Conservation (phyloP, 2,329 filamentous ascomycete genomes). For the Annulohypoxylon truncatum region DNA sequence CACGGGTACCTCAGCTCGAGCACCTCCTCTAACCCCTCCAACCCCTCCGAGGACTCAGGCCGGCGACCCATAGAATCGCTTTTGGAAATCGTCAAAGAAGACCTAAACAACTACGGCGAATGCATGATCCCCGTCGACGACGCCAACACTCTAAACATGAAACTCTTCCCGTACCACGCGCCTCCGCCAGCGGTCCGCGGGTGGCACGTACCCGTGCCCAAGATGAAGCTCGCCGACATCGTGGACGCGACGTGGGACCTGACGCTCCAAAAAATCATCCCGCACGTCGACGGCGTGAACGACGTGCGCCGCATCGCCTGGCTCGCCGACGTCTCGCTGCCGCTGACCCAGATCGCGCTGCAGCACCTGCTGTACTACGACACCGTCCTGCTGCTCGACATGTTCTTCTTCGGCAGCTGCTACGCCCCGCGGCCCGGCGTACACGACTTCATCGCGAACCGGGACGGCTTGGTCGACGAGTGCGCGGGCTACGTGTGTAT, state of each 20-base stretch:
- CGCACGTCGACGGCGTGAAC: constrained; percentile 89
- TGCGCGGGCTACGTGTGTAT: constrained; percentile 85
- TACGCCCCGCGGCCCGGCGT: constrained; percentile 87
- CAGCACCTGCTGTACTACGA: constrained; percentile 94
- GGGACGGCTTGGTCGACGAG: constrained; percentile 81
- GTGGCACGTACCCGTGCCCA: constrained; percentile 89
- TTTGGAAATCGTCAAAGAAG: constrained; percentile 83
- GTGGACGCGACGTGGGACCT: constrained; percentile 79
- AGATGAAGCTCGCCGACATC: constrained; percentile 72
- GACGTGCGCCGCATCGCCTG: constrained; percentile 89
- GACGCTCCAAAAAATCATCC: constrained; percentile 81
- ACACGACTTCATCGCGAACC: constrained; percentile 80
- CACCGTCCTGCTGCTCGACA: constrained; percentile 88
- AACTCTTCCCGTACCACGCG: constrained; percentile 86
- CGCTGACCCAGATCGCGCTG: constrained; percentile 85
- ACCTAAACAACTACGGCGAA: constrained; percentile 96
- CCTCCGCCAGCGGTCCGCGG: constrained; percentile 81
- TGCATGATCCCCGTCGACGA: constrained; percentile 98
- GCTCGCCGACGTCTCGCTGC: constrained; percentile 85
- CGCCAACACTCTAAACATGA: constrained; percentile 94
- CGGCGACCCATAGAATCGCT: constrained; percentile 83
- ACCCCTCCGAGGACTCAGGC: constrained; percentile 57
- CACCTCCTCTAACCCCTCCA: not conserved
- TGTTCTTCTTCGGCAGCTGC: constrained; percentile 93
- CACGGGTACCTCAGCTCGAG: constrained; percentile 77